phyloP scores from a whole-genome alignment of 106 monocot species.

The Dendrobium nobile region DNA sequence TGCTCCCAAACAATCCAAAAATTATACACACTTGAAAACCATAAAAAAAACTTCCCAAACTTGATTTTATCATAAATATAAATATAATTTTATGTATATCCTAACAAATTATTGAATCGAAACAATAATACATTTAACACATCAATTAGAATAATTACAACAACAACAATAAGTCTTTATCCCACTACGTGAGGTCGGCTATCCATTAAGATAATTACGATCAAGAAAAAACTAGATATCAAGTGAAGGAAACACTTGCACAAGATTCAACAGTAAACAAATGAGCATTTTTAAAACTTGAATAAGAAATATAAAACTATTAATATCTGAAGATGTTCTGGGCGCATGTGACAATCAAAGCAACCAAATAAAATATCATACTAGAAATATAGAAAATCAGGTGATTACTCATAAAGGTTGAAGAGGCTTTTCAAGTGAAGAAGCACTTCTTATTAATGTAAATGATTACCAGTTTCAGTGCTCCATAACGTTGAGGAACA shows the following conservation, averaged over 20 bases:
- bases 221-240: neutral
- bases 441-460: neutral
- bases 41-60: neutral
- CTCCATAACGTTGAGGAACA: conserved; percentile 48
- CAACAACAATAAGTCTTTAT: no score
- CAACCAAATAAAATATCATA: neutral
- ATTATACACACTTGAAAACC: no score
- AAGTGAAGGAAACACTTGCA: neutral
- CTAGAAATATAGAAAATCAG: neutral
- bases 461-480: conserved; percentile 58
- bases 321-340: neutral
- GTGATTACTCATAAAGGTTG: neutral
- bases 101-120: neutral
- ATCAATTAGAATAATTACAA: neutral
- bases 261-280: no score
- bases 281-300: no score
- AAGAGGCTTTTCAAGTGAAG: neutral
- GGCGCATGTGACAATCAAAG: neutral
- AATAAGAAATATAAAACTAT: no score
- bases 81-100: neutral
- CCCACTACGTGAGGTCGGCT: no score
- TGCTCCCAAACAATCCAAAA: no score
- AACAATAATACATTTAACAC: neutral
- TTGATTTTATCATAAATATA: neutral
- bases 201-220: neutral